Base-by-base conservation (phyloP, 306 rosid species). In the Phaseolus lunatus region DNA sequence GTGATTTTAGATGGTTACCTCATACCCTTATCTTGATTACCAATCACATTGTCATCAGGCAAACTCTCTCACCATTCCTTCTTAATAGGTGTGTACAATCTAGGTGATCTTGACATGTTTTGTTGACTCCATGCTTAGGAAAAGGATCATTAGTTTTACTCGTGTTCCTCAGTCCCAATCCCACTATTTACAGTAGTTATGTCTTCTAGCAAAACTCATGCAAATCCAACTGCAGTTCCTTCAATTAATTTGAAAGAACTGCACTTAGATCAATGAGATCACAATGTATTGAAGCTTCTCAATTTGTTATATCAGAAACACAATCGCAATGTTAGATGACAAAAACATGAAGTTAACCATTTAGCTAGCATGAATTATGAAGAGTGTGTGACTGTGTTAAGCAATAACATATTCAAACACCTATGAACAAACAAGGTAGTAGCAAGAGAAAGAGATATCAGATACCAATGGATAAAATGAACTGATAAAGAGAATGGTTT, bases 111-210 rank as follows among this genome's bases (percentile, higher is more conserved):
- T 56, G 68, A 62, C 44, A 57, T 49, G 61, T 33, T 69, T 48
- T 67, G 54, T 33, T 67, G 59, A 5, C 70, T 59, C 54, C 64
- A 23, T 27, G 72, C 37, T 85, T 81, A 43, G 52, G 79, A 64
- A 61, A 76, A 86, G 74, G 64, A 33, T 71, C 84, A 73, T 31
- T 56, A 26, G 58, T 65, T 56, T 83, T 86, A 64, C 70, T 81
- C 49, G 48, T 69, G 85, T 12, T 81, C 76, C 45, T 69, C 86
- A 45, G 68, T 75, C 45, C 75, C 81, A 31, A 67, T 48, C 16
- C 67, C 86, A 39, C 65, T 85, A 70, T 85, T 85, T 44, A 84
- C 86, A 72, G 52, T 41, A 39, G 82, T 56, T 88, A 84, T 72
- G 15, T 62, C 83, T 68, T 57, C 64, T 48, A 7, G 4, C 1